Conservation (phyloP, 345 rosid genomes). For the Pelargonium nanum region DNA sequence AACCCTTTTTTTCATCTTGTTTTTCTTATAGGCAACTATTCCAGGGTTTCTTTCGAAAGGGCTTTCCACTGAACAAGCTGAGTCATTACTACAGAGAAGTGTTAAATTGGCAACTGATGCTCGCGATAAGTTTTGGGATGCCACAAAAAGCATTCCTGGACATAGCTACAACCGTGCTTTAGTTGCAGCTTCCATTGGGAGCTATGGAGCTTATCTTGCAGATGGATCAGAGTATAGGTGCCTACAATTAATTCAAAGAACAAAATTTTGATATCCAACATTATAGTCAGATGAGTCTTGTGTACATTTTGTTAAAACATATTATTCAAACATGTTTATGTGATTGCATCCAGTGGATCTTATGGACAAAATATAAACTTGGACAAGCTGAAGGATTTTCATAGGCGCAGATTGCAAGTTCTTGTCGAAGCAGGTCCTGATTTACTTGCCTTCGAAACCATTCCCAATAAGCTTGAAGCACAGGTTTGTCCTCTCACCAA, state of each 20-base stretch:
- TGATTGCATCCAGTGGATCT: constrained; percentile 40
- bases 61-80: constrained; percentile 58
- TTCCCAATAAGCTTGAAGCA: constrained; percentile 86
- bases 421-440: constrained; percentile 78
- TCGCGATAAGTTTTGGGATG: constrained; percentile 76
- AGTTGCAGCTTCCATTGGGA: constrained; percentile 88
- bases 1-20: neutral
- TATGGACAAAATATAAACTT: constrained; percentile 51
- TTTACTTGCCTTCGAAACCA: constrained; percentile 85
- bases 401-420: constrained; percentile 69
- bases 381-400: constrained; percentile 78
- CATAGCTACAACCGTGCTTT: constrained; percentile 53
- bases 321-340: neutral
- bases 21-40: constrained; percentile 52
- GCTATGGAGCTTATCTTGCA: constrained; percentile 91
- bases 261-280: neutral
- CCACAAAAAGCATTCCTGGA: constrained; percentile 25
- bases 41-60: constrained; percentile 81
- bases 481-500: constrained; percentile 37
- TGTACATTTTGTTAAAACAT: neutral
- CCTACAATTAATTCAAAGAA: neutral
- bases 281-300: neutral
- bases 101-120: constrained; percentile 68
- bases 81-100: constrained; percentile 54
- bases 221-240: constrained; percentile 97